Evolutionary conservation across 1,284 basidiomycete species (phyloP).

Genomic region (Cryptococcus sp.): DNA sequence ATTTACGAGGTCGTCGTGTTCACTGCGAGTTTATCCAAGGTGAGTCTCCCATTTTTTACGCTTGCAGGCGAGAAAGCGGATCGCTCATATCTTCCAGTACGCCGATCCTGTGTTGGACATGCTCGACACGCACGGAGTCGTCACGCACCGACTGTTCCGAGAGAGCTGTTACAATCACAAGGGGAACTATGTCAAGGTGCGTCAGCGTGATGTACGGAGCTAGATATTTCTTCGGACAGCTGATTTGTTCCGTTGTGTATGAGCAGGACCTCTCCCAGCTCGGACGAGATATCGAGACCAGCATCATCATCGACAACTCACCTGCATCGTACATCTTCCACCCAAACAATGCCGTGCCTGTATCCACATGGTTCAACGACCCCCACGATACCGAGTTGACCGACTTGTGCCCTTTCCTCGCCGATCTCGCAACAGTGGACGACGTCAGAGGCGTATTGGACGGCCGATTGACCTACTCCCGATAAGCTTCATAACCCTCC

Average conservation of each 20-base stretch:
- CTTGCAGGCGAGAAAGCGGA: not conserved
- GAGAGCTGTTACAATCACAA: conserved; percentile 99
- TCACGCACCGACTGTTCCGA: conserved; percentile 93
- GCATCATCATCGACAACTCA: conserved; percentile 98
- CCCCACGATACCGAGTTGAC: conserved; percentile 96
- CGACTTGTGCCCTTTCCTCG: conserved; percentile 89
- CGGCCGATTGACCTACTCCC: conserved; percentile 36
- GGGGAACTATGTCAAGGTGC: conserved; percentile 97
- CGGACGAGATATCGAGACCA: conserved; percentile 86
- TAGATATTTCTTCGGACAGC: not conserved
- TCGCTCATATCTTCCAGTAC: conserved; percentile 61
- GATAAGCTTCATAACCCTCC: not conserved
- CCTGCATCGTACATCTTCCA: conserved; percentile 99
- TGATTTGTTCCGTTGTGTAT: not conserved
- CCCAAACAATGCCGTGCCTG: conserved; percentile 97
- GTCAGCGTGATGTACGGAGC: conserved; percentile 1
- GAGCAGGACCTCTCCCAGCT: conserved; percentile 90
- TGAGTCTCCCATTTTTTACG: conserved; percentile 48
- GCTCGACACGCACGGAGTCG: conserved; percentile 86
- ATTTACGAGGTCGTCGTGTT: conserved; percentile 98
- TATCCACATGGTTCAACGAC: conserved; percentile 99
- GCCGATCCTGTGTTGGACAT: conserved; percentile 98
- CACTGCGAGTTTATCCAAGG: conserved; percentile 95
- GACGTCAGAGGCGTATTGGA: conserved; percentile 92
- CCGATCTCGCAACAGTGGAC: conserved; percentile 79